Evolutionary conservation across 208 protist species (phyloP).

Genomic region (Wallacemonas sp.): DNA sequence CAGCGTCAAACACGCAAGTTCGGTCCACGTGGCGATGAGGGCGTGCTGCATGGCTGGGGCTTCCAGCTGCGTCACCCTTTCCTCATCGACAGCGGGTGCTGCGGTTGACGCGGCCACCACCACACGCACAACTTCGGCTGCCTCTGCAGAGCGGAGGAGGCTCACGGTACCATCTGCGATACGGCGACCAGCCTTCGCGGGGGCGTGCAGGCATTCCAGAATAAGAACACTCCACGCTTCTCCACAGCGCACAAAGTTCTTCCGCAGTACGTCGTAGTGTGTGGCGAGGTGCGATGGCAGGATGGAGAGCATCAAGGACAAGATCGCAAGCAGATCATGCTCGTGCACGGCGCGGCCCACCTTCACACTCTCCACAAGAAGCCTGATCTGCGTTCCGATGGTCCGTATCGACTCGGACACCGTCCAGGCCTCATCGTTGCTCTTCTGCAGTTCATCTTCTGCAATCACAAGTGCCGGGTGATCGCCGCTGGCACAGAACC

Average conservation of each 20-base stretch:
- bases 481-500: constrained; percentile 29
- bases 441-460: constrained; percentile 48
- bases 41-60: not conserved
- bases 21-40: constrained; percentile 46
- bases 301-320: constrained; percentile 58
- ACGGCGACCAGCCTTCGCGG: constrained; percentile 18
- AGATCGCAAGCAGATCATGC: constrained; percentile 48
- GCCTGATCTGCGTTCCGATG: constrained; percentile 39
- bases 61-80: too few species aligned
- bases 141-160: too few species aligned
- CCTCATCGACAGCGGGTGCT: too few species aligned
- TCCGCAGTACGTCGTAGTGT: constrained; percentile 21
- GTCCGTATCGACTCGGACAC: constrained; percentile 58
- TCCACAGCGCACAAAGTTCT: constrained; percentile 33
- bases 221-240: constrained; percentile 46
- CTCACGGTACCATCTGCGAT: constrained; percentile 33
- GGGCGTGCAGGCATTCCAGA: constrained; percentile 38
- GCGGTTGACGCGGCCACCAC: too few species aligned
- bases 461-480: constrained; percentile 18
- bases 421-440: constrained; percentile 37
- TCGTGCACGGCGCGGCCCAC: constrained; percentile 43
- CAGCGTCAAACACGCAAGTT: constrained; percentile 57
- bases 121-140: too few species aligned
- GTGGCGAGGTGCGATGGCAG: constrained; percentile 23
- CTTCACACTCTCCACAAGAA: constrained; percentile 59